Evolutionary conservation across 371 early-diverging fungal species (phyloP), one percentile per base, ranked within the genome.

Genomic region (Cokeromyces recurvatus): DNA sequence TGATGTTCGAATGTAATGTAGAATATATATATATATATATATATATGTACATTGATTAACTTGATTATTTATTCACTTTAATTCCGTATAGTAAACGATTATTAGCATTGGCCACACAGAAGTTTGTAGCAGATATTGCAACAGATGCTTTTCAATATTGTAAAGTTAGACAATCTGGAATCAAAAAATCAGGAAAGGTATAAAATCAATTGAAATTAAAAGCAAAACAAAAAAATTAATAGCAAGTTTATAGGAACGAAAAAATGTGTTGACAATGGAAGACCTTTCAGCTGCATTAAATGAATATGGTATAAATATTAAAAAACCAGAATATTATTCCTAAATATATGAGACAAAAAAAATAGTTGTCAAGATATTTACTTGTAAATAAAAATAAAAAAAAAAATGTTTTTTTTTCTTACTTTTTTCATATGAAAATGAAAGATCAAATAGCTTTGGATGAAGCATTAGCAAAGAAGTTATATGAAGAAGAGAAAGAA

Each of bases 321-420:
- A 89, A 59, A 94, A 94, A 54, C 96, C 97, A 9, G 95, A 95
- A 19, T 96, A 92, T 68, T 95, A 29, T n/a, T n/a, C n/a, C n/a
- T n/a, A n/a, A n/a, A n/a, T n/a, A n/a, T n/a, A n/a, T n/a, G n/a
- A n/a, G n/a, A n/a, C n/a, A n/a, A n/a, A n/a, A n/a, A n/a, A n/a
- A n/a, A n/a, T n/a, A n/a, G n/a, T n/a, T n/a, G n/a, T n/a, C n/a
- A n/a, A n/a, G n/a, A n/a, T n/a, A n/a, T n/a, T n/a, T n/a, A n/a
- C n/a, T n/a, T n/a, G n/a, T n/a, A n/a, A n/a, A n/a, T n/a, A n/a
- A n/a, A n/a, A n/a, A n/a, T n/a, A n/a, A n/a, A n/a, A n/a, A n/a
- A n/a, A n/a, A n/a, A n/a, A n/a, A n/a, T n/a, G n/a, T n/a, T n/a
- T n/a, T n/a, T n/a, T n/a, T n/a, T n/a, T n/a, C n/a, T n/a, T n/a